Base-by-base conservation (phyloP, 1,284 basidiomycete species). In the Rhodotorula sp. region DNA sequence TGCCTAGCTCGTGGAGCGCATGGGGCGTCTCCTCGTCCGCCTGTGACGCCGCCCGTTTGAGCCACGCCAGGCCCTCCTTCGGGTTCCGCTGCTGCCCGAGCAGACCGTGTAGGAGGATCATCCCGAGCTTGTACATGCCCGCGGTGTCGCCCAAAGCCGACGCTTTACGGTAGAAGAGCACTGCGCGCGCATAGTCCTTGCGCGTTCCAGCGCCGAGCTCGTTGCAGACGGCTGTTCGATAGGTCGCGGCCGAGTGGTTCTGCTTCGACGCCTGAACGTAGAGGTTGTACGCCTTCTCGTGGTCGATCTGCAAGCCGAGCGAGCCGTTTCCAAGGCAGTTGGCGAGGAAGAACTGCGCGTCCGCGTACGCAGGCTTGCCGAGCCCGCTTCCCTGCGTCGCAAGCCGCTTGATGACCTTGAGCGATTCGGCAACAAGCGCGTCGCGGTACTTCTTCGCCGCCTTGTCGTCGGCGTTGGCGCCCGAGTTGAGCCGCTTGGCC, bases 11-110 rank as follows among this genome's bases (percentile, higher is more conserved):
- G 80, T 98, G 94, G 52, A 99, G 83, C 2, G 96, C 94, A 78
- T 99, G 96, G 2, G 96, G 96, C 79, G 98, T 98, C 76, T 98
- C 94, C 79, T 94, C 92, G 82, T 99, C 96, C 9, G 96, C 96
- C 82, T 99, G 95, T 74, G 92, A 89, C 1, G 94, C 95, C 1
- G 96, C 95, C 29, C 94, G 87, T 73, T 90, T 90, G 54, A 99
- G 84, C 96, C 96, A 99, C 59, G 89, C 90, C 70, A 96, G 88
- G 10, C 94, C 94, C 79, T 99, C 95, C 58, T 93, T 87, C 1
- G 89, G 87, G 77, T 95, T 98, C 70, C 86, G 87, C 61, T 86
- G 88, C 79, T 96, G 92, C 24, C 89, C 90, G 32, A 98, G 84
- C 34, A 89, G 81, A 6, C 94, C 95, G 57, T 91, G 87, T 24